These are phyloP conservation scores for Aspergillus fumigatus DNA, from an alignment of 2,329 filamentous ascomycete genomes.

Conservation along the genomic window DNA sequence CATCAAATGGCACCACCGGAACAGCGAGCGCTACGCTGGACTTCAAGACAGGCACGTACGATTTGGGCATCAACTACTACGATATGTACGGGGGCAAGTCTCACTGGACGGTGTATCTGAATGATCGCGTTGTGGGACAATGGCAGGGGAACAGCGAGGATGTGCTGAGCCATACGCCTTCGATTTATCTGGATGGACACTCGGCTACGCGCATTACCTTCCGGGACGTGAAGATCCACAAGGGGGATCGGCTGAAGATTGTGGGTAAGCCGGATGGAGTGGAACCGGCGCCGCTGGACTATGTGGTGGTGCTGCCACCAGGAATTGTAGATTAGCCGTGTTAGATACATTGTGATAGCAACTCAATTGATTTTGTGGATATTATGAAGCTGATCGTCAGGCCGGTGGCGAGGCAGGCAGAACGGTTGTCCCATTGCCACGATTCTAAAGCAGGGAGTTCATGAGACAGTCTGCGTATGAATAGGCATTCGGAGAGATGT, in stretches of 20 bases:
- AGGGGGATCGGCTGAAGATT: constrained; percentile 52
- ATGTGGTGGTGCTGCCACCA: constrained; percentile 57
- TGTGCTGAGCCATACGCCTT: constrained; percentile 55
- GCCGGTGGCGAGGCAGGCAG: neutral
- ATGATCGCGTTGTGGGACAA: constrained; percentile 48
- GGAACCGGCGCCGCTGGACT: constrained; percentile 64
- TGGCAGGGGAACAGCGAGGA: constrained; percentile 61
- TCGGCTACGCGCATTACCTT: constrained; percentile 62
- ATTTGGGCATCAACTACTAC: constrained; percentile 63
- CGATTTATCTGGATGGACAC: constrained; percentile 59
- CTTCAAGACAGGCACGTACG: constrained; percentile 53
- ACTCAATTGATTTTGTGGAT: neutral
- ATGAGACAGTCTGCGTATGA: too few relatives aligned
- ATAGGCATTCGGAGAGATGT: neutral
- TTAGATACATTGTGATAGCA: neutral
- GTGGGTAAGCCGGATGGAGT: constrained; percentile 55
- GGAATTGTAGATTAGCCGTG: constrained; percentile 52
- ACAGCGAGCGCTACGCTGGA: constrained; percentile 46
- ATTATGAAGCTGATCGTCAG: neutral
- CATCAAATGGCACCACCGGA: constrained; percentile 48
- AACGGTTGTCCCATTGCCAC: too few relatives aligned
- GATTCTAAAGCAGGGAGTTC: too few relatives aligned
- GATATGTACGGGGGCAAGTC: constrained; percentile 58
- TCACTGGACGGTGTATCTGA: constrained; percentile 52
- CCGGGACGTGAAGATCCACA: constrained; percentile 43